phyloP scores from a whole-genome alignment of 2,329 filamentous ascomycete species.

The Aaosphaeria arxii region DNA sequence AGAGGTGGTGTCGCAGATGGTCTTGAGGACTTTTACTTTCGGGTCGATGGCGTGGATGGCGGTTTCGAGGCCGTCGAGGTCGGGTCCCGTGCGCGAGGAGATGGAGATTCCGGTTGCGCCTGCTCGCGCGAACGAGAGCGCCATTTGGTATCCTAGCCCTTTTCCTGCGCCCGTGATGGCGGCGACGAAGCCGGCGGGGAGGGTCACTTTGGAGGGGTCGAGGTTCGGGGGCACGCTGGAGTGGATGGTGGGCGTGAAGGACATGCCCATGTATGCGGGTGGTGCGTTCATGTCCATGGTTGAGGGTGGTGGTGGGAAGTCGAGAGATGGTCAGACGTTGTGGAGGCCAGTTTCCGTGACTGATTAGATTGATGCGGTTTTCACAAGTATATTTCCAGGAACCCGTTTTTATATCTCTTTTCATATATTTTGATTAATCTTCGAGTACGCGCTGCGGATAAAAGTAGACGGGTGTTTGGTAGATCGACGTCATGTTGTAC shows the following conservation, averaged over 20 bases:
- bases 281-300: neutral
- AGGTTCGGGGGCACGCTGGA: slow-evolving; percentile 1
- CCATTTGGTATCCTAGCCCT: slow-evolving; percentile 14
- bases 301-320: neutral
- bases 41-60: slow-evolving; percentile 7
- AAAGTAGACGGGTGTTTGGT: no score
- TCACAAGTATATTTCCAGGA: neutral
- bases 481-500: no score
- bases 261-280: neutral
- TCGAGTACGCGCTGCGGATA: no score
- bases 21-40: slow-evolving; percentile 10
- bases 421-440: neutral
- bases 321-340: neutral
- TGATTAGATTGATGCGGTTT: neutral
- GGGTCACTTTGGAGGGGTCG: slow-evolving; percentile 2
- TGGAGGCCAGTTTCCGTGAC: neutral
- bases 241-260: slow-evolving; percentile 6
- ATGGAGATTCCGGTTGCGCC: slow-evolving; percentile 11
- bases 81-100: slow-evolving; percentile 9
- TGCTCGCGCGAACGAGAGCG: slow-evolving; percentile 12
- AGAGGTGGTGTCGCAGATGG: slow-evolving; percentile 10
- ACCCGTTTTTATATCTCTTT: neutral
- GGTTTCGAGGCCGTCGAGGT: slow-evolving; percentile 9
- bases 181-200: slow-evolving; percentile 8
- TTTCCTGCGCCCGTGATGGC: slow-evolving; percentile 16